Conservation (phyloP, 2,329 filamentous ascomycete genomes). For the Fonsecaea multimorphosa region DNA sequence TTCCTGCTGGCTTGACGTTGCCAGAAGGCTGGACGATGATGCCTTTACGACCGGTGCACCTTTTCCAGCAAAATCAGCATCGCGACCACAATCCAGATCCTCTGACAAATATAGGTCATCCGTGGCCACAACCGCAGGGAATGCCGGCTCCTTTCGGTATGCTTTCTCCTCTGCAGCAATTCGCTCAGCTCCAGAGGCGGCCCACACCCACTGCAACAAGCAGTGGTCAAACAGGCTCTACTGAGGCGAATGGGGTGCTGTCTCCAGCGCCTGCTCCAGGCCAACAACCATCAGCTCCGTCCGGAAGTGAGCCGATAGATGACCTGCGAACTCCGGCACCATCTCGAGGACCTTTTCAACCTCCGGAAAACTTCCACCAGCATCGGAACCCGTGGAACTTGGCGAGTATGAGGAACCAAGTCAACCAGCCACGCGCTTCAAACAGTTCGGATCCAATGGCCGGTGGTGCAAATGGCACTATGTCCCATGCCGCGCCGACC, state of each 20-base stretch:
- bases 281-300: slow-evolving; percentile 5
- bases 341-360: not conserved
- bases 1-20: slow-evolving; percentile 59
- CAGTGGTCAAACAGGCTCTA: slow-evolving; percentile 9
- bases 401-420: not conserved
- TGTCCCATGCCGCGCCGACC: not conserved
- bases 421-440: not conserved
- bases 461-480: not conserved
- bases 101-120: not conserved
- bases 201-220: not conserved
- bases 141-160: not conserved
- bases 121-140: not conserved
- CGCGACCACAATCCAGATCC: slow-evolving; percentile 3
- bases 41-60: slow-evolving; percentile 48
- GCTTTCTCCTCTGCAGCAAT: not conserved
- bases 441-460: not conserved
- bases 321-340: not conserved
- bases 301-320: not conserved
- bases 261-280: not conserved
- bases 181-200: not conserved
- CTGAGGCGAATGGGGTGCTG: slow-evolving; percentile 11
- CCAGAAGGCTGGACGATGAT: slow-evolving; percentile 61
- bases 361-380: not conserved
- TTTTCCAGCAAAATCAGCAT: not conserved
- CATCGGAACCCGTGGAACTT: not conserved